A percentile compares a stretch with the other conserved stretches of the same genome.
Evolutionary conservation across 805 yeast species (phyloP).

Genomic region (Phaffomyces thermotolerans): DNA sequence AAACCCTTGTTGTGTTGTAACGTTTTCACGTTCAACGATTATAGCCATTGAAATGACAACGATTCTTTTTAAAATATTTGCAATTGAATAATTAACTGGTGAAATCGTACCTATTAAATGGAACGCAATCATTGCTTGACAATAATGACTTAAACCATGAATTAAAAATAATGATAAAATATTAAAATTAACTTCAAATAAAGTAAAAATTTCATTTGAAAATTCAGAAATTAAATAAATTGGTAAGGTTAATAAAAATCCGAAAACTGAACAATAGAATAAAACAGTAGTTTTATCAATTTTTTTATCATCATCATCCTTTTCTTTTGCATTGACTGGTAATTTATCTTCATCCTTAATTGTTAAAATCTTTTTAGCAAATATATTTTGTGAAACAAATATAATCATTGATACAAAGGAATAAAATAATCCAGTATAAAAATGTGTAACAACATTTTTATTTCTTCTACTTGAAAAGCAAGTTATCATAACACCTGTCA

Average conservation of each 20-base stretch:
- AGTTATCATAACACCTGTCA: constrained; percentile 78
- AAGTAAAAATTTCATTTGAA: constrained; percentile 23
- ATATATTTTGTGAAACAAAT: constrained; percentile 72
- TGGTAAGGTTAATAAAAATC: constrained; percentile 61
- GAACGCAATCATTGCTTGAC: constrained; percentile 69
- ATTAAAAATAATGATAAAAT: constrained; percentile 36
- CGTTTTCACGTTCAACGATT: constrained; percentile 47
- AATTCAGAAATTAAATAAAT: constrained; percentile 54
- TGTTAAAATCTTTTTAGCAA: constrained; percentile 68
- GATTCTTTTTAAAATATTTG: constrained; percentile 68
- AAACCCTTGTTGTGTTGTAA: constrained; percentile 35
- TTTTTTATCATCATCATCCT: constrained; percentile 28
- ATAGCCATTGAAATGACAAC: constrained; percentile 62
- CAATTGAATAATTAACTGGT: constrained; percentile 76
- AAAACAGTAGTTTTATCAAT: constrained; percentile 66
- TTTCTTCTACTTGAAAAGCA: constrained; percentile 41
- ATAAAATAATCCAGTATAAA: constrained; percentile 28
- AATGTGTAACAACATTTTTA: constrained; percentile 9
- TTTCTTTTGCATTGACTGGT: constrained; percentile 14
- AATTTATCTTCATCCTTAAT: constrained; percentile 25
- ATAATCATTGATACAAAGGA: constrained; percentile 42
- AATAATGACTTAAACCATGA: constrained; percentile 66
- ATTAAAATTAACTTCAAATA: constrained; percentile 21
- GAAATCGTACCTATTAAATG: constrained; percentile 64
- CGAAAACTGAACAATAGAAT: constrained; percentile 63